phyloP scores from a whole-genome alignment of 2,329 filamentous ascomycete genomes.

The Didymella pomorum region DNA sequence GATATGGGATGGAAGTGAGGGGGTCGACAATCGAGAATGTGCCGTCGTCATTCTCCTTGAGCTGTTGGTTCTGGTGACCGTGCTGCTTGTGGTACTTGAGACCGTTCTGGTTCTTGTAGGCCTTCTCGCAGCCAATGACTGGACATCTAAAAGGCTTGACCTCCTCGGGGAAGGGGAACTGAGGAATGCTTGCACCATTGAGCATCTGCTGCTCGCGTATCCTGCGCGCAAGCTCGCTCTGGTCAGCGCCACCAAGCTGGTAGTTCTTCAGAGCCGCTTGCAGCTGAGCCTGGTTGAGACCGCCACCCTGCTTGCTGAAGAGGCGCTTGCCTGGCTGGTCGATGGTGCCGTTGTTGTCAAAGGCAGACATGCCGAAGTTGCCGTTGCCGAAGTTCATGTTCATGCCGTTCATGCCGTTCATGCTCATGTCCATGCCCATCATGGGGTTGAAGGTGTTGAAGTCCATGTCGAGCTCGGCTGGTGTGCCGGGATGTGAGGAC shows the following conservation, averaged over 20 bases:
- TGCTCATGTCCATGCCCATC: conserved; percentile 44
- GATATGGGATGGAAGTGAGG: conserved; percentile 91
- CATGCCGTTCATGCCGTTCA: conserved; percentile 39
- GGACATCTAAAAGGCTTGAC: conserved; percentile 98
- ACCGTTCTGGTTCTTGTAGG: conserved; percentile 99
- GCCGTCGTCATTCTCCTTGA: conserved; percentile 95
- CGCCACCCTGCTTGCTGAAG: conserved; percentile 81
- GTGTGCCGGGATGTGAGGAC: conserved; percentile 73
- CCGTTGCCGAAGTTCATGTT: conserved; percentile 48
- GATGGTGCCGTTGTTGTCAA: conserved; percentile 63
- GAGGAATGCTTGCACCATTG: conserved; percentile 56
- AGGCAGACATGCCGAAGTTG: conserved; percentile 54
- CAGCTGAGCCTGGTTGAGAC: conserved; percentile 71
- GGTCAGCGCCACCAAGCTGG: conserved; percentile 69
- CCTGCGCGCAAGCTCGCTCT: conserved; percentile 75
- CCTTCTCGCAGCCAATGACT: conserved; percentile 98
- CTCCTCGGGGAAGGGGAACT: conserved; percentile 71
- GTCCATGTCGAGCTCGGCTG: conserved; percentile 77
- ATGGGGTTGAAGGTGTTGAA: conserved; percentile 57
- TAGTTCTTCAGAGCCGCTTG: conserved; percentile 78
- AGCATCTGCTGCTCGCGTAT: conserved; percentile 71
- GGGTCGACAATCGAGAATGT: conserved; percentile 99
- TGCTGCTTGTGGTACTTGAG: conserved; percentile 91
- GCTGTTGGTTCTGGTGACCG: conserved; percentile 93
- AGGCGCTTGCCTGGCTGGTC: conserved; percentile 94